phyloP scores from a whole-genome alignment of 2,329 filamentous ascomycete species.

The Hymenoscyphus albidus region DNA sequence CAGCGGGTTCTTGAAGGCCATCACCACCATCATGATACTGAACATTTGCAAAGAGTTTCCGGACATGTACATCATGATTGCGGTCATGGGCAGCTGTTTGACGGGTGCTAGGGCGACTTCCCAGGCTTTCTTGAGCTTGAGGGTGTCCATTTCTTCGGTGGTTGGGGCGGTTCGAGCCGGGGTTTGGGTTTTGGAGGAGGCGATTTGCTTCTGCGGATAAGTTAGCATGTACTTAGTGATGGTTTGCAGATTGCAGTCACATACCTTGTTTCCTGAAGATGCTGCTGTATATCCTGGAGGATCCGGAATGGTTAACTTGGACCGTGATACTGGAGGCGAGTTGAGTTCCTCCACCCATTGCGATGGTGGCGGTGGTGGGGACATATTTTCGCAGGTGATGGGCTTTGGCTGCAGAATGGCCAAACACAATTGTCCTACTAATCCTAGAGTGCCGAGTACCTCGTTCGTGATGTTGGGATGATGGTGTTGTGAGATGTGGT shows the following conservation, averaged over 20 bases:
- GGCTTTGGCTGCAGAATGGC: not conserved
- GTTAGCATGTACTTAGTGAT: slow-evolving; percentile 15
- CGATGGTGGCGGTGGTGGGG: slow-evolving; percentile 50
- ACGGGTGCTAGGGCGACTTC: slow-evolving; percentile 90
- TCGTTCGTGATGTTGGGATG: slow-evolving; percentile 3
- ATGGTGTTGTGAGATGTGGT: slow-evolving; percentile 2
- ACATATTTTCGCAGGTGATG: slow-evolving; percentile 27
- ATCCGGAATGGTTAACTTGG: slow-evolving; percentile 70
- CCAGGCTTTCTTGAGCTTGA: slow-evolving; percentile 99
- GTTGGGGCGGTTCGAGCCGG: slow-evolving; percentile 63
- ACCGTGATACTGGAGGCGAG: slow-evolving; percentile 60
- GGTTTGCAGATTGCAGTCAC: slow-evolving; percentile 13
- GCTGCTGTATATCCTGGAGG: slow-evolving; percentile 74
- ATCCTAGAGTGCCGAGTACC: not conserved
- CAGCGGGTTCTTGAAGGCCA: slow-evolving; percentile 96
- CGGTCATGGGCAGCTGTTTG: slow-evolving; percentile 95
- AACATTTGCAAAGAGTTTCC: slow-evolving; percentile 98
- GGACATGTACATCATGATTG: slow-evolving; percentile 99
- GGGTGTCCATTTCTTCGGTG: slow-evolving; percentile 82
- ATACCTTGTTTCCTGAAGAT: slow-evolving; percentile 54
- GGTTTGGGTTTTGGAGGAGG: slow-evolving; percentile 33
- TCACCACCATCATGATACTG: slow-evolving; percentile 99
- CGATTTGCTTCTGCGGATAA: slow-evolving; percentile 38
- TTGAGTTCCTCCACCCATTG: slow-evolving; percentile 82
- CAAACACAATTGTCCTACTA: not conserved